Conservation (phyloP, 345 rosid species). For the Cochlearia excelsa region DNA sequence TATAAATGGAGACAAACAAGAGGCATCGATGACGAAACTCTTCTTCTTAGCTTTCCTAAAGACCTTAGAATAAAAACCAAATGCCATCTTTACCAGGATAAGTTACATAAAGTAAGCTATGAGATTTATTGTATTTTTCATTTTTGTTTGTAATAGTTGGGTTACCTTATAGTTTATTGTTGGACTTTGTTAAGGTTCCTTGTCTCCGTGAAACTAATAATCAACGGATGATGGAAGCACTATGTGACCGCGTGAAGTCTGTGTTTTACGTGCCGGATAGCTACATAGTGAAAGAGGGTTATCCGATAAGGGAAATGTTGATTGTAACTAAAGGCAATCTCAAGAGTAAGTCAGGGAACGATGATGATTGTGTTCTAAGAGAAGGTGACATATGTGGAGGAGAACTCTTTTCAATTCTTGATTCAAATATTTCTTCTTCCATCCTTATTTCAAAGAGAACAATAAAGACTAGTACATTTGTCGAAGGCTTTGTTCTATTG, state of each 20-base stretch:
- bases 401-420: constrained; percentile 54
- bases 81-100: constrained; percentile 21
- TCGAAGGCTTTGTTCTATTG: constrained; percentile 65
- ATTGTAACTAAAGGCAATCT: constrained; percentile 35
- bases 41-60: constrained; percentile 22
- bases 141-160: neutral
- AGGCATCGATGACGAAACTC: constrained; percentile 30
- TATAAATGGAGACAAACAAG: constrained; percentile 28
- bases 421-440: constrained; percentile 42
- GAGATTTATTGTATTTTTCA: too few species aligned
- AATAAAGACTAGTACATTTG: constrained; percentile 45
- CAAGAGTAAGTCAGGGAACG: constrained; percentile 7
- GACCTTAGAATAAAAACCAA: constrained; percentile 22
- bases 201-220: constrained; percentile 34
- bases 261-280: constrained; percentile 23
- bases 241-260: constrained; percentile 30
- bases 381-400: constrained; percentile 68
- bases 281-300: constrained; percentile 33
- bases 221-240: constrained; percentile 26
- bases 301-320: constrained; percentile 37
- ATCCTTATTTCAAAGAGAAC: constrained; percentile 53
- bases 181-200: too few species aligned
- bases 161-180: too few species aligned
- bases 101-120: constrained; percentile 22
- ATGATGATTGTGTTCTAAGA: constrained; percentile 35